Percentiles rank a stretch among this genome's conserved stretches.
phyloP scores from a whole-genome alignment of 1,284 basidiomycete species.

The Ustilago sp. region DNA sequence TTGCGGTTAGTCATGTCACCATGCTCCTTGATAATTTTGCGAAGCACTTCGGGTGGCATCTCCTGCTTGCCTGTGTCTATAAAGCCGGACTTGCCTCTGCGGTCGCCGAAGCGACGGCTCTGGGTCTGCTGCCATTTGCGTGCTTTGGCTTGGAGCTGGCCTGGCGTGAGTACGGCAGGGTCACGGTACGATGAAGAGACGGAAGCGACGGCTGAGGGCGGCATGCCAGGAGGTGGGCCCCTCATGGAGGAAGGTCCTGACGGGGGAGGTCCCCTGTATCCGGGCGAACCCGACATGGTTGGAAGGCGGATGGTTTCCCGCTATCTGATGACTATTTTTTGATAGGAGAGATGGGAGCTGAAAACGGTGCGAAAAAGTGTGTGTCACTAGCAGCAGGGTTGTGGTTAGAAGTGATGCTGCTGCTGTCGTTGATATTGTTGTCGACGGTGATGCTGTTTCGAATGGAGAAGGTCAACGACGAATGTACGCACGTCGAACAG shows the following conservation, averaged over 20 bases:
- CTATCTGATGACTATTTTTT: not conserved
- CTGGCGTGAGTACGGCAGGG: constrained; percentile 76
- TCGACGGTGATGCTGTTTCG: not conserved
- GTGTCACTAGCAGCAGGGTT: not conserved
- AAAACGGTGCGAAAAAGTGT: not conserved
- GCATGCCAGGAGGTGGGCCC: constrained; percentile 49
- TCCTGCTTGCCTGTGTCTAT: constrained; percentile 91
- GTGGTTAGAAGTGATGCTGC: not conserved
- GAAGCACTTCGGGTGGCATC: constrained; percentile 78
- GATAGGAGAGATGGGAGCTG: not conserved
- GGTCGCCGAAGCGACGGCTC: constrained; percentile 87
- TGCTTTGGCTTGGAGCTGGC: constrained; percentile 84
- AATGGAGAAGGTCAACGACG: not conserved
- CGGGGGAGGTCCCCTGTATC: constrained; percentile 52
- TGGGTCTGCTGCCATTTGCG: constrained; percentile 95
- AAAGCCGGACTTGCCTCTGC: constrained; percentile 82
- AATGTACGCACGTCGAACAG: not conserved
- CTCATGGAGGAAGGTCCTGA: constrained; percentile 51
- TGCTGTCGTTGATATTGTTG: not conserved
- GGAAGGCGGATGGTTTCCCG: not conserved
- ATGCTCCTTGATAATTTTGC: constrained; percentile 70
- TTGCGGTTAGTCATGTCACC: constrained; percentile 71
- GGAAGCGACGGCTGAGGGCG: constrained; percentile 21
- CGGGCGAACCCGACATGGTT: constrained; percentile 57
- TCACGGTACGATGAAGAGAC: constrained; percentile 40